A percentile compares a stretch with the other conserved stretches of the same genome.
phyloP scores from a whole-genome alignment of 345 rosid genomes.

The Boechera divaricarpa region DNA sequence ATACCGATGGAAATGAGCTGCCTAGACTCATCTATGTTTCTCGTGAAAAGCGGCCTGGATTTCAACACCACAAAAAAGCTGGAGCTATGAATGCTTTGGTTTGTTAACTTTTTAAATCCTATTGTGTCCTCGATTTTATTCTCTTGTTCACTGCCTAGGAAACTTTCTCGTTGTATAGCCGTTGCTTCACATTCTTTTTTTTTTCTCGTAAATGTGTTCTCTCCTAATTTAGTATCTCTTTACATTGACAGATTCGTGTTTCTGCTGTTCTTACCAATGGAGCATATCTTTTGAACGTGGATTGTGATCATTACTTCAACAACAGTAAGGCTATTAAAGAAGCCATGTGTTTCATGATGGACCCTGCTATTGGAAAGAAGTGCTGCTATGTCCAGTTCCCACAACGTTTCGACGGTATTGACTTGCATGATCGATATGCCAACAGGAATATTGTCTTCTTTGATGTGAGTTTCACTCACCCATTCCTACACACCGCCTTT shows the following conservation, averaged over 20 bases:
- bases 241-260: constrained; percentile 82
- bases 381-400: constrained; percentile 99
- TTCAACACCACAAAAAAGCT: constrained; percentile 99
- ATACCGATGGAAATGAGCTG: constrained; percentile 97
- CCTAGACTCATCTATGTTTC: constrained; percentile 99
- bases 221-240: constrained; percentile 39
- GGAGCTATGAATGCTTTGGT: constrained; percentile 99
- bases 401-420: constrained; percentile 99
- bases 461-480: constrained; percentile 66
- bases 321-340: constrained; percentile 98
- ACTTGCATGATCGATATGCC: constrained; percentile 99
- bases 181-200: background rate
- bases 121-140: constrained; percentile 6
- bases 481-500: constrained; percentile 24
- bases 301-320: constrained; percentile 99
- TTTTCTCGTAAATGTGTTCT: background rate
- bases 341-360: constrained; percentile 99
- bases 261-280: constrained; percentile 99
- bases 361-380: constrained; percentile 83
- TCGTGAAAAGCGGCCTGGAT: constrained; percentile 99
- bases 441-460: constrained; percentile 98
- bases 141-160: constrained; percentile 16
- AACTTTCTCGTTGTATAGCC: background rate
- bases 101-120: constrained; percentile 42
- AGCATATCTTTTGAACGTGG: constrained; percentile 95